These are phyloP conservation scores for Hypoxylon cercidicola DNA, from an alignment of 495 filamentous ascomycete genomes.

Conservation along the genomic window DNA sequence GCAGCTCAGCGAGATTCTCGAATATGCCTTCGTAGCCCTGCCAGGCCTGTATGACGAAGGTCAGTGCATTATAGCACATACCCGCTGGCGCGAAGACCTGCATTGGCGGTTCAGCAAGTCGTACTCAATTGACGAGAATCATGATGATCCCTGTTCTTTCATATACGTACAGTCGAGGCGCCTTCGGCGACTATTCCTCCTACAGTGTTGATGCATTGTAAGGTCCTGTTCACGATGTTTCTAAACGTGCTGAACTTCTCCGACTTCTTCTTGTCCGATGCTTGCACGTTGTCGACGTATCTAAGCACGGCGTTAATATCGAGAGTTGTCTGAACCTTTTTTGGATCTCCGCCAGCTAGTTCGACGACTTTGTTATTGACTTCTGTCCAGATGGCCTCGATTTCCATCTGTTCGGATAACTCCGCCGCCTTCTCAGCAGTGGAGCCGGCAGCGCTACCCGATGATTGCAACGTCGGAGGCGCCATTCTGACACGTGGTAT, in stretches of 20 bases:
- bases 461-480: conserved; percentile 37
- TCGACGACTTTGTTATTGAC: conserved; percentile 51
- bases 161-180: conserved; percentile 47
- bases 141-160: not conserved
- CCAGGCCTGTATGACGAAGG: conserved; percentile 54
- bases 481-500: conserved; percentile 31
- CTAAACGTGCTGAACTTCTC: conserved; percentile 45
- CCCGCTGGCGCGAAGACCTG: conserved; percentile 53
- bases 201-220: conserved; percentile 51
- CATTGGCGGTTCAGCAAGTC: conserved; percentile 21
- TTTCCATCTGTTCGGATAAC: conserved; percentile 50
- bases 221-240: conserved; percentile 44
- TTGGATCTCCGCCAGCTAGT: conserved; percentile 50
- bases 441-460: conserved; percentile 28
- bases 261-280: conserved; percentile 40
- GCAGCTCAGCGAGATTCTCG: conserved; percentile 49
- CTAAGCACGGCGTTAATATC: conserved; percentile 48
- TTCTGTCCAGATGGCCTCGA: conserved; percentile 52
- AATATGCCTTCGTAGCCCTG: conserved; percentile 55
- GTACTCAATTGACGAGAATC: conserved; percentile 2
- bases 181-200: conserved; percentile 49
- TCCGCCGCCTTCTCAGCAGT: conserved; percentile 36
- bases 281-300: conserved; percentile 43
- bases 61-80: conserved; percentile 54
- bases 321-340: conserved; percentile 41